Evolutionary conservation across 1,139 yeast species (phyloP).

Genomic region (Arxiozyma bovina): DNA sequence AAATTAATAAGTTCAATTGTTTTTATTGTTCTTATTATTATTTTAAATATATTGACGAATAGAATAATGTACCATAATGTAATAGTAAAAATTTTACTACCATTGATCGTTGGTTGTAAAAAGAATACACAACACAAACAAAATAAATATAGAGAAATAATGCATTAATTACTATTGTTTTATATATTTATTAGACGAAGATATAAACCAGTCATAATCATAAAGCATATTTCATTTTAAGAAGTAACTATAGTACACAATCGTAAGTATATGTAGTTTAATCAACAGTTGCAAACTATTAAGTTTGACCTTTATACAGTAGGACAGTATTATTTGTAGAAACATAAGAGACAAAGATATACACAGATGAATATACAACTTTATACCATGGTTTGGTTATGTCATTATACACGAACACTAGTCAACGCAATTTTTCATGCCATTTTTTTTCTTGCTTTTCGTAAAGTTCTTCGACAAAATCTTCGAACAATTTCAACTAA

Average conservation of each 20-base stretch:
- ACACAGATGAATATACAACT: background rate
- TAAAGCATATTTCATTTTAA: background rate
- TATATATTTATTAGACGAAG: too few relatives aligned
- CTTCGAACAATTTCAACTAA: background rate
- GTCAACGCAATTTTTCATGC: background rate
- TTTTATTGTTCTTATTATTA: too few relatives aligned
- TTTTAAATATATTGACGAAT: too few relatives aligned
- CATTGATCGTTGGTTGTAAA: background rate
- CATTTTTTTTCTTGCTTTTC: background rate
- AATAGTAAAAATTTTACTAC: too few relatives aligned
- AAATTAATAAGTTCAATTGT: background rate
- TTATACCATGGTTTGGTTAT: background rate
- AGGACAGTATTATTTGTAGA: too few relatives aligned
- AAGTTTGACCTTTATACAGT: too few relatives aligned
- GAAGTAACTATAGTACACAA: background rate
- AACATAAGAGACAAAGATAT: background rate
- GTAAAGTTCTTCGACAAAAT: background rate
- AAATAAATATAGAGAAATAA: background rate
- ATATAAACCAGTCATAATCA: background rate
- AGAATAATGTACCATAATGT: background rate
- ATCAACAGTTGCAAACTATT: too few relatives aligned
- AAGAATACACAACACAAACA: background rate
- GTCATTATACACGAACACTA: background rate
- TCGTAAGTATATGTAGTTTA: too few relatives aligned
- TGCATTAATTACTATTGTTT: too few relatives aligned